Evolutionary conservation across 225 moss, liverwort and hornwort genomes (phyloP), one percentile per base, ranked within the genome.

Genomic region (Sphagnum contortum): DNA sequence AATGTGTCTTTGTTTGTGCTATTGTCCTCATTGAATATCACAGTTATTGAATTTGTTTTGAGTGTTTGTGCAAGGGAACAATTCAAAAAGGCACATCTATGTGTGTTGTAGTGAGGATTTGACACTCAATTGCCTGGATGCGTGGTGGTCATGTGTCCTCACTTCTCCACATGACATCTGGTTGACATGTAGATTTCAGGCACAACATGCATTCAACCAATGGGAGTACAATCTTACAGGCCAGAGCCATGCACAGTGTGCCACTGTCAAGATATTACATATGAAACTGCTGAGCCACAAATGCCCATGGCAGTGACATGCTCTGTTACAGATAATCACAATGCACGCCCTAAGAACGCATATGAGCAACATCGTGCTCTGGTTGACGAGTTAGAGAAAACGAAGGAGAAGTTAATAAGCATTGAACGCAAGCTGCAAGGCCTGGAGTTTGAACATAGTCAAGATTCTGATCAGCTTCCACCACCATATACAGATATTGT

Each of bases 341-440:
- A 85, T 56, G 55, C 63, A 51, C 76, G 78, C 49, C 78, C 81
- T 63, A 85, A 85, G 71, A 78, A 81, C 54, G 71, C 78, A 45
- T 85, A 66, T 68, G 81, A 85, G 66, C 80, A 77, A 63, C 76
- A 85, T 65, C 78, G 78, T 74, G 81, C 71, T 60, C 72, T 81
- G 67, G 81, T 85, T 67, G 85, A 81, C 69, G 85, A 85, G 64
- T 62, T 85, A 72, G 85, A 81, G 62, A 85, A 79, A 76, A 81
- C 85, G 47, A 76, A 76, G 74, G 85, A 85, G 69, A 76, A 71
- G 76, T 63, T 85, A 45, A 71, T 81, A 55, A 78, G 73, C 57
- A 73, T 85, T 44, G 81, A 81, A 74, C 73, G 76, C 73, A 81
- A 74, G 74, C 76, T 85, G 78, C 85, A 78, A 67, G 72, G 74